Base-by-base conservation (phyloP, 441 rosid species). In the Gossypium armourianum region DNA sequence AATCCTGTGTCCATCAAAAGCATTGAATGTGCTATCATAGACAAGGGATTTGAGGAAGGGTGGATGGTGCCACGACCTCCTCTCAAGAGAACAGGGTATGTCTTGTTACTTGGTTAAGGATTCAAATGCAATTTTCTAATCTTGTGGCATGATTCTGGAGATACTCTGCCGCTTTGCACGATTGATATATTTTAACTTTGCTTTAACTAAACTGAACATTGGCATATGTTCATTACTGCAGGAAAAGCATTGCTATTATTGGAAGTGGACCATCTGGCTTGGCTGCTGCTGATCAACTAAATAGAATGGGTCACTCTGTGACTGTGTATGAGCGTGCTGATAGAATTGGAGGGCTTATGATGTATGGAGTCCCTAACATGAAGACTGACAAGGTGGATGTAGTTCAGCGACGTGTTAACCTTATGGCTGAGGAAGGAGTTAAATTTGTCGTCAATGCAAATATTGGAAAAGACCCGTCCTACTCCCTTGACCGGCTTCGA, bases 331-430 rank as follows among this genome's bases (percentile, higher is more conserved):
- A 96, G 74, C 97, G 99, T 29, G 81, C 98, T 24, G 99, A 96
- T 77, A 83, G 97, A 75, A 87, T 96, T 72, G 99, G 99, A 62
- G 99, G 99, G 62, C 96, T 96, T 28, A 93, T 96, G 99, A 93
- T 96, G 99, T 96, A 96, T 77, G 99, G 99, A 45, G 99, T 96
- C 67, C 99, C 99, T 29, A 96, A 96, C 89, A 96, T 96, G 99
- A 96, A 96, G 83, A n/a, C 99, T 52, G 99, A 90, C 86, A 96
- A 96, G 83, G 72, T 90, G 47, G 93, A 88, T 79, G 81, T 93
- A 7, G 96, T 96, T 75, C 98, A 93, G 74, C 87, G 99, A 6
- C 92, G 99, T 54, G 97, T 91, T 72, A 79, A 89, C 79, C 94
- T 96, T 63, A 93, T 96, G 98, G 86, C 91, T 21, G 75, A 82